Percentiles rank a stretch among this genome's conserved stretches.
Evolutionary conservation across 768 basidiomycete species (phyloP).

Genomic region (Cyclocybe cylindracea): DNA sequence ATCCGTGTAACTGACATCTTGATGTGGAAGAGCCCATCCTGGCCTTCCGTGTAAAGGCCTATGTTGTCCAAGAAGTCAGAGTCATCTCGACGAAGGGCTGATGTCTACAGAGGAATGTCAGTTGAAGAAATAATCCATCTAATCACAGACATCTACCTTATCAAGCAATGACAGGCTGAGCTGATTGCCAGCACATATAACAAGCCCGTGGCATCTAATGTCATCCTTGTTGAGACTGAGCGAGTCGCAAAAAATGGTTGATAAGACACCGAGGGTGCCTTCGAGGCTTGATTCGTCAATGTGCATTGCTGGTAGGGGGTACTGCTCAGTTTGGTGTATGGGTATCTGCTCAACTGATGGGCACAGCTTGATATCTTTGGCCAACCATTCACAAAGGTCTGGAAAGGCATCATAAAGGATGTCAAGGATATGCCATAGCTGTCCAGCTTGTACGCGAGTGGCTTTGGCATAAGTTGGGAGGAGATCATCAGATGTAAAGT

Average conservation of each 20-base stretch:
- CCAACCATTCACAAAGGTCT: conserved; percentile 1
- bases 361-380: not conserved
- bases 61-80: conserved; percentile 13
- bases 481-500: conserved; percentile 6
- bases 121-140: not conserved
- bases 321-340: conserved; percentile 17
- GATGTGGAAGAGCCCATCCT: conserved; percentile 24
- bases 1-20: conserved; percentile 22
- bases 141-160: conserved; percentile 6
- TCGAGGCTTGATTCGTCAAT: conserved; percentile 19
- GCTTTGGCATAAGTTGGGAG: conserved; percentile 5
- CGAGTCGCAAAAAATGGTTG: conserved; percentile 5
- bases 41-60: conserved; percentile 14
- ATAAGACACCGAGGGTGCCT: conserved; percentile 13
- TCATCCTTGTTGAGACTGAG: conserved; percentile 13
- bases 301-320: conserved; percentile 17
- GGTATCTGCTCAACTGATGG: conserved; percentile 12
- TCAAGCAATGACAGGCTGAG: conserved; percentile 11
- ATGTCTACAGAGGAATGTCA: conserved; percentile 11
- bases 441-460: conserved; percentile 1
- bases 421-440: conserved; percentile 18
- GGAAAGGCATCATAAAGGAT: conserved; percentile 13
- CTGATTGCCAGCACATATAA: conserved; percentile 18
- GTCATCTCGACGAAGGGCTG: conserved; percentile 21
- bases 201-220: conserved; percentile 11